Conservation (phyloP, 495 filamentous ascomycete genomes). For the Neurospora sp. region DNA sequence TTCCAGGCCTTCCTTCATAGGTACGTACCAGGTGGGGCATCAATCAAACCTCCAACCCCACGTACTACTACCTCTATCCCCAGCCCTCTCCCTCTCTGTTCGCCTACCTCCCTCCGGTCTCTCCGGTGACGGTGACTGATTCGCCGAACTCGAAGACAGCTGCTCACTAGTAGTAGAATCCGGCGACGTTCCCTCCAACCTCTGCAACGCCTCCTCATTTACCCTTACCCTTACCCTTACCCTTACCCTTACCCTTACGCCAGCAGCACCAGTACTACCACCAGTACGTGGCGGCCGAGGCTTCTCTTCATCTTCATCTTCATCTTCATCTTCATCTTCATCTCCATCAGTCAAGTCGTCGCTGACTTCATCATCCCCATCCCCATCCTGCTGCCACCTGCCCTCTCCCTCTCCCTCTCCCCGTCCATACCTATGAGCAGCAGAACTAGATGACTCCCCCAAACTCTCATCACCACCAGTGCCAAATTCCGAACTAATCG, state of each 20-base stretch:
- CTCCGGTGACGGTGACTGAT: neutral
- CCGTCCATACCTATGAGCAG: no score
- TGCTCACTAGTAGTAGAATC: neutral
- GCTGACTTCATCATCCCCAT: no score
- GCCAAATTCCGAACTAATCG: neutral
- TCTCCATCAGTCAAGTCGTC: no score
- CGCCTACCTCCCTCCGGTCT: neutral
- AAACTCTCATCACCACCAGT: neutral
- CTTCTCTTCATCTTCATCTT: no score
- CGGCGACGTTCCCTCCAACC: neutral
- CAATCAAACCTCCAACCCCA: neutral
- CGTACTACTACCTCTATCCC: neutral
- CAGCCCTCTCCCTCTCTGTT: neutral
- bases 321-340: no score
- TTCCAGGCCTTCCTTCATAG: no score
- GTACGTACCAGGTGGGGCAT: no score
- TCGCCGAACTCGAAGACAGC: neutral
- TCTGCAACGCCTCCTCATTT: neutral
- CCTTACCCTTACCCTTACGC: neutral
- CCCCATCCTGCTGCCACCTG: no score
- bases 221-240: neutral
- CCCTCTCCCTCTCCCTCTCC: no score
- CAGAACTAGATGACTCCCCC: neutral
- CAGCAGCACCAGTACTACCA: neutral
- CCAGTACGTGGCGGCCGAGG: no score